Evolutionary conservation across 106 monocot genomes (phyloP).

Genomic region (Allium cepa): DNA sequence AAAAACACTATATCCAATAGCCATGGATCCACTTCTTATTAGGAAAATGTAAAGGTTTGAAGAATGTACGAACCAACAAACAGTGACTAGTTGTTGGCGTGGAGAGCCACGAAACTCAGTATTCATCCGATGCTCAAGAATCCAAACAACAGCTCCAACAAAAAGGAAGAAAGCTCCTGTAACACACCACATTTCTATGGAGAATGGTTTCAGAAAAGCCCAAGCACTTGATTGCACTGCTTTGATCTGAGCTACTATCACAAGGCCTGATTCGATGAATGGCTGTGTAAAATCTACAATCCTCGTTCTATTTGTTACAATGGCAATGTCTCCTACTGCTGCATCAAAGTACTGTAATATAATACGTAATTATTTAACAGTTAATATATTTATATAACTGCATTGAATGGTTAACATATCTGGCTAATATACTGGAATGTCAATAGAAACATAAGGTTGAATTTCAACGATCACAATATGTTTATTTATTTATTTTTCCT

Average conservation of each 20-base stretch:
- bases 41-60: not conserved
- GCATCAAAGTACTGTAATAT: conserved; percentile 63
- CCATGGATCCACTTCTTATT: too few relatives aligned
- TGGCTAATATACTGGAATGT: too few relatives aligned
- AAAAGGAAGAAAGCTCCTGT: conserved; percentile 58
- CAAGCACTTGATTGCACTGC: conserved; percentile 40
- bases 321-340: conserved; percentile 75
- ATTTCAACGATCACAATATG: too few relatives aligned
- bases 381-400: too few relatives aligned
- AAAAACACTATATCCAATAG: too few relatives aligned
- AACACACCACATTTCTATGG: conserved; percentile 58
- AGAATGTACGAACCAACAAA: conserved; percentile 41
- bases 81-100: conserved; percentile 52
- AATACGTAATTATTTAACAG: too few relatives aligned
- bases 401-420: too few relatives aligned
- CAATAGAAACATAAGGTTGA: too few relatives aligned
- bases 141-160: conserved; percentile 69
- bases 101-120: conserved; percentile 85
- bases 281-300: conserved; percentile 87
- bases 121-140: conserved; percentile 83
- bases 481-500: too few relatives aligned
- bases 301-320: conserved; percentile 58
- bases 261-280: conserved; percentile 62
- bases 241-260: conserved; percentile 42
- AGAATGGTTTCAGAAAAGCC: conserved; percentile 86